phyloP scores from a whole-genome alignment of 805 yeast genomes.

The Saccharomycopsis guyanensis region DNA sequence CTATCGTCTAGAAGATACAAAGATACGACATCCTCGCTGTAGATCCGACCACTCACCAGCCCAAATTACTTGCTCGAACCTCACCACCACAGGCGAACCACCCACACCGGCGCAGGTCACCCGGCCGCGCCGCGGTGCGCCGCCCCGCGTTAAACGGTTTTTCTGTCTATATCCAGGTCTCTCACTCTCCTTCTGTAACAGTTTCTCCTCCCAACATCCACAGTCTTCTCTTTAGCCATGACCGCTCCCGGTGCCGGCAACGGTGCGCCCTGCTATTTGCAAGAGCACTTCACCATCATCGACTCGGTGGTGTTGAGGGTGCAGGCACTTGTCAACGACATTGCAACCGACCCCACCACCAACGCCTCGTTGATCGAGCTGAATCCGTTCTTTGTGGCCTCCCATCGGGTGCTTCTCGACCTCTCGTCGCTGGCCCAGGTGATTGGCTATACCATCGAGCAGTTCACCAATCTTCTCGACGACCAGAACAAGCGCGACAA shows the following conservation, averaged over 20 bases:
- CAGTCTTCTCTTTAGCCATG: too few species aligned
- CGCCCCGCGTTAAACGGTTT: not conserved
- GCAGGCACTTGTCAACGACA: conserved; percentile 4
- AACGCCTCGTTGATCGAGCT: conserved; percentile 16
- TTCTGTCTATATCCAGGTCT: too few species aligned
- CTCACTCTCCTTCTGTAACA: too few species aligned
- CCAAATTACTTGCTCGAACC: too few species aligned
- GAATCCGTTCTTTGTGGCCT: conserved; percentile 8
- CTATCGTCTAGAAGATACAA: too few species aligned
- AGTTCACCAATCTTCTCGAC: conserved; percentile 11
- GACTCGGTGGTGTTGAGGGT: conserved; percentile 10
- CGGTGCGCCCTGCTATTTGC: too few species aligned
- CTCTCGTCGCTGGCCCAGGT: conserved; percentile 3
- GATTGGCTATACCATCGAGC: conserved; percentile 12
- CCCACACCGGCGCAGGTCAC: not conserved
- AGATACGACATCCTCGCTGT: too few species aligned
- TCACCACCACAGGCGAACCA: too few species aligned
- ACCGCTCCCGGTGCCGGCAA: not conserved
- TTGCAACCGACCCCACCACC: conserved; percentile 9
- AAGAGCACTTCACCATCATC: conserved; percentile 7
- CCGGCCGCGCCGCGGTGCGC: not conserved
- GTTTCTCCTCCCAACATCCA: too few species aligned
- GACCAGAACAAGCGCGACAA: conserved; percentile 13
- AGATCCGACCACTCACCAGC: too few species aligned
- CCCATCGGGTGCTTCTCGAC: conserved; percentile 9